Conservation (phyloP, 176 grass and related monocot species). For the Elymus sibiricus region DNA sequence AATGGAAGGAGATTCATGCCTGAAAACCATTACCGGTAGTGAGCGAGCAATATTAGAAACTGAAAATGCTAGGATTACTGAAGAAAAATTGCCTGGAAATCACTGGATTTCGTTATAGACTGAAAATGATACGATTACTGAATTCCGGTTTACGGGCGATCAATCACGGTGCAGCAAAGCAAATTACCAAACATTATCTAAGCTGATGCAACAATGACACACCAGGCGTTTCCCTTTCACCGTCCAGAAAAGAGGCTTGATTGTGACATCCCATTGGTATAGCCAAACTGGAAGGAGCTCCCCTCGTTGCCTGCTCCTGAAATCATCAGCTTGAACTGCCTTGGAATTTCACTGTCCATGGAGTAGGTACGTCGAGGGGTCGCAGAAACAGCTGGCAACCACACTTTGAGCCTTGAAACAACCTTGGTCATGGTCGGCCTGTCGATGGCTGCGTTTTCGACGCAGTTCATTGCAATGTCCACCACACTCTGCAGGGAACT, state of each 20-base stretch:
- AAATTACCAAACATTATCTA: neutral
- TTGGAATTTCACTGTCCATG: neutral
- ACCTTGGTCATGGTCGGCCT: constrained; percentile 11
- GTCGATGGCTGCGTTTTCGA: neutral
- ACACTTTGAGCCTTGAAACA: constrained; percentile 17
- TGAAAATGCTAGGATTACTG: too few relatives aligned
- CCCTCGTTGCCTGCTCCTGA: neutral
- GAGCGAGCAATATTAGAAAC: too few relatives aligned
- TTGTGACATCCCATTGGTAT: neutral
- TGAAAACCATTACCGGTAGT: neutral
- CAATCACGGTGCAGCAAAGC: neutral
- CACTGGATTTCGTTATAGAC: too few relatives aligned
- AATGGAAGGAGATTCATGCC: neutral
- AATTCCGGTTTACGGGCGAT: neutral
- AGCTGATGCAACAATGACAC: neutral
- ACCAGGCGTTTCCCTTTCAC: neutral
- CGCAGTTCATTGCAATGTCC: constrained; percentile 14
- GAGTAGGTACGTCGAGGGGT: neutral
- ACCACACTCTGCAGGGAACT: neutral
- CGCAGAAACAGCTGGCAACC: neutral
- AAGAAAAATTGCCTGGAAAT: too few relatives aligned
- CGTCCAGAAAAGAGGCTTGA: neutral
- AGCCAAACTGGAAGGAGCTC: neutral
- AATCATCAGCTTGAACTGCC: neutral
- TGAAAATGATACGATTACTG: neutral